Evolutionary conservation across 192 early-diverging fungal genomes (phyloP).

Genomic region (Rhizophlyctis rosea): DNA sequence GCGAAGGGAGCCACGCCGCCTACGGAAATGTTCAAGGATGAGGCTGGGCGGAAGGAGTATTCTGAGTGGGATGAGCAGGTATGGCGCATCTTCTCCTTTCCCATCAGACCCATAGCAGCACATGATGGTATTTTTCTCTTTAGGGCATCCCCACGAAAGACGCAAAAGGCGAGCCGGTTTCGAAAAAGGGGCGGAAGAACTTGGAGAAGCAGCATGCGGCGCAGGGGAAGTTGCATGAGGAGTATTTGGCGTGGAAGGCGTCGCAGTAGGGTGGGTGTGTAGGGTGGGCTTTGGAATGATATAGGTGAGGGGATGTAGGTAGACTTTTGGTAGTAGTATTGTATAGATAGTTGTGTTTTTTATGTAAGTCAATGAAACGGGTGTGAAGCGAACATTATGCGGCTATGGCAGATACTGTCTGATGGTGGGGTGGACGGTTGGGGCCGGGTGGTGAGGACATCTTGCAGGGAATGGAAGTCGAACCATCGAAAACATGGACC

Average conservation of each 20-base stretch:
- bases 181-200: conserved; percentile 84
- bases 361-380: too few relatives aligned
- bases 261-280: not conserved
- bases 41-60: conserved; percentile 57
- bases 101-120: not conserved
- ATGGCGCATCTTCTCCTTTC: conserved; percentile 4
- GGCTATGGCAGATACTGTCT: too few relatives aligned
- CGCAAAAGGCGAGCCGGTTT: conserved; percentile 73
- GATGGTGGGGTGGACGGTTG: too few relatives aligned
- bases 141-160: conserved; percentile 84
- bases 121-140: not conserved
- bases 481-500: too few relatives aligned
- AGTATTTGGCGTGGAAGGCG: conserved; percentile 56
- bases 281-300: not conserved
- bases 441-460: too few relatives aligned
- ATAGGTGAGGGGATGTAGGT: not conserved
- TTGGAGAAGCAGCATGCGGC: conserved; percentile 79
- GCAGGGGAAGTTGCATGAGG: conserved; percentile 86
- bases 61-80: conserved; percentile 68
- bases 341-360: too few relatives aligned
- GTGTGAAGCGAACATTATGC: too few relatives aligned
- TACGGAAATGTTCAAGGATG: conserved; percentile 75
- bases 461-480: too few relatives aligned
- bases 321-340: too few relatives aligned
- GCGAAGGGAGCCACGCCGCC: conserved; percentile 76